phyloP scores from a whole-genome alignment of 2,329 filamentous ascomycete genomes.

The Ophiostoma triangulosporum region DNA sequence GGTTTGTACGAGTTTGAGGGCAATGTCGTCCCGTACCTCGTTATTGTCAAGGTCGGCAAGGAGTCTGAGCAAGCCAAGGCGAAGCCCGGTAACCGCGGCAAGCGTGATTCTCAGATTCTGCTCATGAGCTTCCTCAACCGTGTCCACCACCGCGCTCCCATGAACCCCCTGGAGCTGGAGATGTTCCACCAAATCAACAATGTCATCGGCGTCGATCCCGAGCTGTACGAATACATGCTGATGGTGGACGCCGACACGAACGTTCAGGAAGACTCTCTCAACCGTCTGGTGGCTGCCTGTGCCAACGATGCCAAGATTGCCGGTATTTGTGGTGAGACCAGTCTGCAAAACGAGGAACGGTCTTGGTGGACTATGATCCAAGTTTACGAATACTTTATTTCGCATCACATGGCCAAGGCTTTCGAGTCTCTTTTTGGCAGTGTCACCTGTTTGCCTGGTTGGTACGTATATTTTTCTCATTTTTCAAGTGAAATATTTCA shows the following conservation, averaged over 20 bases:
- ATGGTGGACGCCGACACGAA: constrained; percentile 98
- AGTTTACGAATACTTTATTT: constrained; percentile 99
- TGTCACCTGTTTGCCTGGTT: constrained; percentile 97
- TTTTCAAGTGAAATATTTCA: too few species aligned
- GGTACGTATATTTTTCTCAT: constrained; percentile 46
- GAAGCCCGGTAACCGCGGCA: constrained; percentile 95
- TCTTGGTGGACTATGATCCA: constrained; percentile 99
- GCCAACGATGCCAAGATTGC: constrained; percentile 91
- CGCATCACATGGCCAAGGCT: constrained; percentile 89
- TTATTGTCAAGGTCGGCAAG: constrained; percentile 94
- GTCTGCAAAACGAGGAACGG: constrained; percentile 84
- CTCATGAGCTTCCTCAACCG: constrained; percentile 97
- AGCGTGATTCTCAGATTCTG: constrained; percentile 93
- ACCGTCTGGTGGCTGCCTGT: constrained; percentile 82
- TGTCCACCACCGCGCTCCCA: constrained; percentile 83
- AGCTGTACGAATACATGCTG: constrained; percentile 90
- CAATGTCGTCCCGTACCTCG: constrained; percentile 91
- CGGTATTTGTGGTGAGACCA: constrained; percentile 94
- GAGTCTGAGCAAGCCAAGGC: constrained; percentile 82
- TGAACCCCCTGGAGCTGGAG: constrained; percentile 92
- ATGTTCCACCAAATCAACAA: constrained; percentile 99
- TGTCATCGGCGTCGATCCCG: constrained; percentile 93
- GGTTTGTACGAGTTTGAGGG: constrained; percentile 95
- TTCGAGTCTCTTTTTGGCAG: constrained; percentile 97
- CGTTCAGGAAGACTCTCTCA: constrained; percentile 83